A percentile compares a stretch with the other conserved stretches of the same genome.
Conservation (phyloP, 2,329 filamentous ascomycete genomes). For the Trichoderma aggressivum region DNA sequence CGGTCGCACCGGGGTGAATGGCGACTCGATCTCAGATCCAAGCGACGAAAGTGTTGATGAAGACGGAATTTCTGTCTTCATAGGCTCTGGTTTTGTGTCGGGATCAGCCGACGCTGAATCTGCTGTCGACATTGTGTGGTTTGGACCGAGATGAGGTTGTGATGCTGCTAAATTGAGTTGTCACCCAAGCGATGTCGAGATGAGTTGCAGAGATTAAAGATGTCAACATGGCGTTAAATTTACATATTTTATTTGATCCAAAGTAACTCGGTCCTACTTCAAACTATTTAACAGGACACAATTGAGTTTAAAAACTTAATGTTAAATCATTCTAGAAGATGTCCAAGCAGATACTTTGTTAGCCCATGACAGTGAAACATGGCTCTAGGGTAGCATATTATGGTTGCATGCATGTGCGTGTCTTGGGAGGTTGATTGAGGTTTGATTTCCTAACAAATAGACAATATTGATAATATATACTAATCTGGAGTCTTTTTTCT, state of each 20-base stretch:
- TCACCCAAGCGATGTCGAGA: neutral
- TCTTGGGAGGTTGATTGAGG: neutral
- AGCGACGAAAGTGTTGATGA: constrained; percentile 8
- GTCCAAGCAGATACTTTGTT: neutral
- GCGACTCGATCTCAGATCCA: neutral
- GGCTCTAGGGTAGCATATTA: neutral
- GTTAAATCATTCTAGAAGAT: neutral
- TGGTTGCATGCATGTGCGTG: neutral
- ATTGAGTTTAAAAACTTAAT: neutral
- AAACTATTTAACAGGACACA: neutral
- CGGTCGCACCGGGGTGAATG: neutral
- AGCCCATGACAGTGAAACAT: neutral
- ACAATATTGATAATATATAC: neutral
- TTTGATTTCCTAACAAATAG: neutral
- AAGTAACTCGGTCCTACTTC: neutral
- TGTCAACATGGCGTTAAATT: neutral
- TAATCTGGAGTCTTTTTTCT: neutral
- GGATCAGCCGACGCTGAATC: neutral
- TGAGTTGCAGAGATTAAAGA: neutral
- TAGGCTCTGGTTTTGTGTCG: neutral
- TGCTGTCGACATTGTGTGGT: neutral
- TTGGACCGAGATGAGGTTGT: neutral
- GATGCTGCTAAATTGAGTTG: neutral
- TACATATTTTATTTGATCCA: neutral
- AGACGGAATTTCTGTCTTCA: neutral